phyloP scores from a whole-genome alignment of 768 basidiomycete species.

The Obba rivulosa region DNA sequence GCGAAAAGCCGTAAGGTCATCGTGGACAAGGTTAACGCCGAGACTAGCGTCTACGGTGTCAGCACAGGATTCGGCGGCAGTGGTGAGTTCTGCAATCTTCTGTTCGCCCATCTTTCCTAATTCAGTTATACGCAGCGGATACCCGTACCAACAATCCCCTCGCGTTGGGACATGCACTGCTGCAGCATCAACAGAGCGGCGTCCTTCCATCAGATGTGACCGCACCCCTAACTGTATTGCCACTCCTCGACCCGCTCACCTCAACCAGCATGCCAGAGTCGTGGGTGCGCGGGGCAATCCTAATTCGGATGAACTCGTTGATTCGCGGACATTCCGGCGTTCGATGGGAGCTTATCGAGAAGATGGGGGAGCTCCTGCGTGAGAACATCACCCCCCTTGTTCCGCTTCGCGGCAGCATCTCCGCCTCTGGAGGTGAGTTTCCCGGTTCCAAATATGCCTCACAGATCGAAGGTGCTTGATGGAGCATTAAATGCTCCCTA shows the following conservation, averaged over 20 bases:
- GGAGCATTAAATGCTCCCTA: neutral
- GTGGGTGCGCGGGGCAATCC: slow-evolving; percentile 85
- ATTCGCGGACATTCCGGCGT: slow-evolving; percentile 87
- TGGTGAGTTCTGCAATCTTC: slow-evolving; percentile 29
- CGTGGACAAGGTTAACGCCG: slow-evolving; percentile 57
- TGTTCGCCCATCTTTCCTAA: neutral
- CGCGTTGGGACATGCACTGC: slow-evolving; percentile 72
- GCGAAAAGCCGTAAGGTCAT: slow-evolving; percentile 62
- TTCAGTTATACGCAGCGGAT: slow-evolving; percentile 45
- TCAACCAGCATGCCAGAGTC: slow-evolving; percentile 77
- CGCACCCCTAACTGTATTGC: slow-evolving; percentile 45
- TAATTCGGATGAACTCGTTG: slow-evolving; percentile 85
- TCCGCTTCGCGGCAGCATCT: slow-evolving; percentile 79
- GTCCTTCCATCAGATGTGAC: slow-evolving; percentile 58
- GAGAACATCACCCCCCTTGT: slow-evolving; percentile 76
- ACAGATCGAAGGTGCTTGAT: slow-evolving; percentile 4
- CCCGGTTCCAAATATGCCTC: neutral
- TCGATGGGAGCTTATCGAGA: slow-evolving; percentile 72
- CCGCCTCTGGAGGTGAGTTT: slow-evolving; percentile 68
- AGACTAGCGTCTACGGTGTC: slow-evolving; percentile 77
- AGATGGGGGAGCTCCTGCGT: slow-evolving; percentile 67
- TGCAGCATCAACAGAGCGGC: slow-evolving; percentile 79
- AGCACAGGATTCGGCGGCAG: slow-evolving; percentile 88
- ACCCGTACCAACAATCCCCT: slow-evolving; percentile 74
- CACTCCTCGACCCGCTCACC: slow-evolving; percentile 64